phyloP scores from a whole-genome alignment of 225 moss, liverwort and hornwort genomes.

The Polytrichum formosum region DNA sequence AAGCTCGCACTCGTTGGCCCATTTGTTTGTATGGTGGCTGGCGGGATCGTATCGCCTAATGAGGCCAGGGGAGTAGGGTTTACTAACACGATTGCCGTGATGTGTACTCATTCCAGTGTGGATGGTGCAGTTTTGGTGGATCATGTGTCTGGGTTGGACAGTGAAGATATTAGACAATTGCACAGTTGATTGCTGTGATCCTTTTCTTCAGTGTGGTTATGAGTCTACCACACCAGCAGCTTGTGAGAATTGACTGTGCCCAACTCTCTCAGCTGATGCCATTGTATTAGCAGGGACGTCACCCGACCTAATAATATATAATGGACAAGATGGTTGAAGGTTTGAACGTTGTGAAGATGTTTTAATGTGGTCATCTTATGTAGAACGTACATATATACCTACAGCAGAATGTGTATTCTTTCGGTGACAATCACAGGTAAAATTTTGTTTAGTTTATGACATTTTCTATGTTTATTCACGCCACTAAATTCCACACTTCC shows the following conservation, averaged over 20 bases:
- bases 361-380: too few relatives aligned
- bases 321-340: neutral
- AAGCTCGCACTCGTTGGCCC: neutral
- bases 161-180: neutral
- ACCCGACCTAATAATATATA: conserved; percentile 6
- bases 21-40: neutral
- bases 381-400: too few relatives aligned
- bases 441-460: too few relatives aligned
- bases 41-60: neutral
- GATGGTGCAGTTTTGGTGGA: conserved; percentile 1
- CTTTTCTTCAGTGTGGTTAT: neutral
- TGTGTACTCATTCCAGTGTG: neutral
- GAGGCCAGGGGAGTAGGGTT: neutral
- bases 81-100: neutral
- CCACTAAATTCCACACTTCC: too few relatives aligned
- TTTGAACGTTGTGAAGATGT: too few relatives aligned
- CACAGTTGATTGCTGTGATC: neutral
- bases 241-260: neutral
- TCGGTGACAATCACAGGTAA: too few relatives aligned
- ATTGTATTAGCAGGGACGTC: conserved; percentile 6
- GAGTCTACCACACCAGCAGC: neutral
- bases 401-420: too few relatives aligned
- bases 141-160: neutral
- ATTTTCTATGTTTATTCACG: too few relatives aligned
- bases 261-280: neutral